These are phyloP conservation scores for Apiospora hydei DNA, from an alignment of 2,329 filamentous ascomycete species.

Conservation along the genomic window DNA sequence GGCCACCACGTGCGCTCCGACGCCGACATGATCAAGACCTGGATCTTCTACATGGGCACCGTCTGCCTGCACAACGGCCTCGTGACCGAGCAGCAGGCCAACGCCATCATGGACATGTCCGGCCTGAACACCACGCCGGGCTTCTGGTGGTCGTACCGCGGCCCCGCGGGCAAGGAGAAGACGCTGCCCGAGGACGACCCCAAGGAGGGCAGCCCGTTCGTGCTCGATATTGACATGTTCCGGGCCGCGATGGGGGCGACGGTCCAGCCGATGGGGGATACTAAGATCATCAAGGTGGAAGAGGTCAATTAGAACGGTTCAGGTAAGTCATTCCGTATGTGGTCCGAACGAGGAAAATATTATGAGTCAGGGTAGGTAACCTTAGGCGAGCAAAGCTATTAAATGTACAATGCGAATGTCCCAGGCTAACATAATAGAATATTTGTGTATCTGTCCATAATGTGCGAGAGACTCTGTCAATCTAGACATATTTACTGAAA, in stretches of 20 bases:
- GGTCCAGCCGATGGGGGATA: neutral
- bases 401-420: neutral
- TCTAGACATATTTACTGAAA: neutral
- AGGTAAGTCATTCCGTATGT: no score
- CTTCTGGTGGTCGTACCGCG: no score
- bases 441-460: no score
- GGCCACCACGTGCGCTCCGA: neutral
- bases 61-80: neutral
- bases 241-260: neutral
- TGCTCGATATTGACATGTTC: neutral
- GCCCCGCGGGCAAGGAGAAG: neutral
- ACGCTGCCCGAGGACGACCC: neutral
- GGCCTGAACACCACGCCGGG: no score
- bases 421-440: no score
- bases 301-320: neutral
- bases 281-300: neutral
- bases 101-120: neutral
- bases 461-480: no score
- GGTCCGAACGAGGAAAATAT: no score
- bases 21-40: neutral
- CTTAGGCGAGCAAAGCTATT: neutral
- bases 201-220: neutral
- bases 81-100: neutral
- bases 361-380: neutral
- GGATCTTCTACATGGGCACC: neutral